Percentiles rank a stretch among this genome's conserved stretches.
These are phyloP conservation scores for Lyophyllum decastes DNA, from an alignment of 768 basidiomycete genomes.

Conservation along the genomic window DNA sequence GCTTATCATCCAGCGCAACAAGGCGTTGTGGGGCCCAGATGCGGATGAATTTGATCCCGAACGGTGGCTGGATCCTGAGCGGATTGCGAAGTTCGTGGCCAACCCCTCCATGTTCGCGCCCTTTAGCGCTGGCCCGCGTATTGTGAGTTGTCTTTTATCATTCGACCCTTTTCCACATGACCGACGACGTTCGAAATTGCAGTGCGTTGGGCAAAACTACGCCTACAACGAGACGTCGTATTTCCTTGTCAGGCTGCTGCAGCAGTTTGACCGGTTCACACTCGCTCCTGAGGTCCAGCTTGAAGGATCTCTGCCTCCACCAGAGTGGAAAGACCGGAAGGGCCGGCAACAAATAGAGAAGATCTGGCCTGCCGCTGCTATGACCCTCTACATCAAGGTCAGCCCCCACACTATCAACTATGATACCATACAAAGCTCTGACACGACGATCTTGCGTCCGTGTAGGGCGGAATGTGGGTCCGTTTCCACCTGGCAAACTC, in stretches of 20 bases:
- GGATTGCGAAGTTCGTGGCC: slow-evolving; percentile 48
- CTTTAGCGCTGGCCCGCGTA: slow-evolving; percentile 72
- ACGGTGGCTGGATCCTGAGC: slow-evolving; percentile 67
- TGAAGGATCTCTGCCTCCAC: slow-evolving; percentile 58
- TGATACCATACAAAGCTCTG: slow-evolving; percentile 3
- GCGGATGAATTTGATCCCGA: slow-evolving; percentile 80
- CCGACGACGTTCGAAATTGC: slow-evolving; percentile 1
- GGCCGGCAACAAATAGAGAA: slow-evolving; percentile 57
- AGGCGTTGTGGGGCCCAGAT: slow-evolving; percentile 71
- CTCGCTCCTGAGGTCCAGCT: slow-evolving; percentile 66
- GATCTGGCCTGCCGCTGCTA: slow-evolving; percentile 61
- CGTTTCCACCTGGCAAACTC: slow-evolving; percentile 36
- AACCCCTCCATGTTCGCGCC: slow-evolving; percentile 74
- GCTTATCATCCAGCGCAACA: slow-evolving; percentile 67
- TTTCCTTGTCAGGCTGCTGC: slow-evolving; percentile 67
- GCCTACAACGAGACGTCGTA: slow-evolving; percentile 79
- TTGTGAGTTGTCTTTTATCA: slow-evolving; percentile 32
- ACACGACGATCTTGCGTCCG: slow-evolving; percentile 62
- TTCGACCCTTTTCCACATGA: background rate
- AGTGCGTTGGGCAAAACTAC: slow-evolving; percentile 77
- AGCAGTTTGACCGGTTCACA: slow-evolving; percentile 60
- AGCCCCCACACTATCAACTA: slow-evolving; percentile 18
- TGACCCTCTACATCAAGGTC: slow-evolving; percentile 72
- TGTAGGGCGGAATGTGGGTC: slow-evolving; percentile 63
- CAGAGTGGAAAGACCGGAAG: slow-evolving; percentile 51